phyloP scores from a whole-genome alignment of 176 grass and related monocot species.

The Poa annua region DNA sequence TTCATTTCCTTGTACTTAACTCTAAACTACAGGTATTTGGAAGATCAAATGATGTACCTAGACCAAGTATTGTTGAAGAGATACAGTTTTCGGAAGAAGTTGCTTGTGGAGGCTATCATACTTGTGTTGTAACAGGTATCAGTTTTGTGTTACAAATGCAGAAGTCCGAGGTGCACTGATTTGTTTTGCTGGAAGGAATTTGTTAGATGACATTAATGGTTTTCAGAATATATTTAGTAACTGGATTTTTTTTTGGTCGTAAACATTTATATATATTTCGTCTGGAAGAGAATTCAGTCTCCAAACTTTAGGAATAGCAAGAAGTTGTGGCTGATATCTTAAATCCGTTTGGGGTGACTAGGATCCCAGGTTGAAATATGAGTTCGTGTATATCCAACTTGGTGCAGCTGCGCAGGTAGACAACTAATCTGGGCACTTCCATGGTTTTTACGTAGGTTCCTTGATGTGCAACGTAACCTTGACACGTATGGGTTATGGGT shows the following conservation, averaged over 20 bases:
- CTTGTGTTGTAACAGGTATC: constrained; percentile 81
- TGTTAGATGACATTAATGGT: neutral
- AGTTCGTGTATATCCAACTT: neutral
- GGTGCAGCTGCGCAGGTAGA: neutral
- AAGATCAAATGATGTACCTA: constrained; percentile 64
- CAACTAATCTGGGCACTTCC: neutral
- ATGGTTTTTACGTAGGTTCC: neutral
- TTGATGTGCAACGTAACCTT: neutral
- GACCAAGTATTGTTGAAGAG: constrained; percentile 69
- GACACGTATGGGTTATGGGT: neutral
- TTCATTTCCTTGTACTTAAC: constrained; percentile 42
- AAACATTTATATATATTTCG: constrained; percentile 11
- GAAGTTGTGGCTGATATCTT: neutral
- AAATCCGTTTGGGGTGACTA: neutral
- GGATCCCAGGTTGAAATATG: neutral
- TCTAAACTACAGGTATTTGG: constrained; percentile 67
- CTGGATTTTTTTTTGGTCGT: neutral
- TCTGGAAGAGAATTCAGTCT: neutral
- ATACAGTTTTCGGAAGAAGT: constrained; percentile 76
- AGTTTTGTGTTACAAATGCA: neutral
- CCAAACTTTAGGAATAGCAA: neutral
- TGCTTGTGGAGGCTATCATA: constrained; percentile 97
- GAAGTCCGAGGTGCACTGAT: neutral
- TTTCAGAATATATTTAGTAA: constrained; percentile 23
- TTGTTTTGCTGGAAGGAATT: neutral